These are phyloP conservation scores for Solanum phureja DNA, from an alignment of 257 asterid species.

Conservation along the genomic window DNA sequence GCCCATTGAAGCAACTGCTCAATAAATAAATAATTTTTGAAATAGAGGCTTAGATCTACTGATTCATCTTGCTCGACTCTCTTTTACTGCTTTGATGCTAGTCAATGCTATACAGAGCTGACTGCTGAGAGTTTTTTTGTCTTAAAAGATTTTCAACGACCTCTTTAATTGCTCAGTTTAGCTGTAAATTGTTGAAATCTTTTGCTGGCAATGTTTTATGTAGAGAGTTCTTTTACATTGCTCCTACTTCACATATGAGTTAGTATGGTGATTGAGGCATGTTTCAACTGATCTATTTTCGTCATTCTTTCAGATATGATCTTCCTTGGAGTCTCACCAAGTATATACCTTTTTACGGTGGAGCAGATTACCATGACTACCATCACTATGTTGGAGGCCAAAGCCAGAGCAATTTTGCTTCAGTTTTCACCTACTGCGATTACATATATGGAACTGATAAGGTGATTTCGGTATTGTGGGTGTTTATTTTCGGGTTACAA, in stretches of 20 bases:
- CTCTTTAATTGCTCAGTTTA: background rate
- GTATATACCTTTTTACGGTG: constrained; percentile 91
- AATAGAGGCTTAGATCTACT: background rate
- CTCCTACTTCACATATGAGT: background rate
- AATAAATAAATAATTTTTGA: background rate
- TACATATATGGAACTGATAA: constrained; percentile 95
- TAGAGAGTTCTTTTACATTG: background rate
- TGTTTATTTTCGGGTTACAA: background rate
- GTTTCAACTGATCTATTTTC: background rate
- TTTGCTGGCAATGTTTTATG: background rate
- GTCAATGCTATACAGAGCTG: background rate
- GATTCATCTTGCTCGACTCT: background rate
- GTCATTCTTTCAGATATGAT: constrained; percentile 50
- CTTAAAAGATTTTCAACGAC: background rate
- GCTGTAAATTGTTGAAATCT: background rate
- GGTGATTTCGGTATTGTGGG: constrained; percentile 25
- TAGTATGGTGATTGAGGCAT: background rate
- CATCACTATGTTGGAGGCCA: constrained; percentile 96
- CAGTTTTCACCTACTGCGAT: constrained; percentile 24
- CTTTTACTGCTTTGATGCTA: background rate
- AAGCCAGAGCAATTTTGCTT: constrained; percentile 97
- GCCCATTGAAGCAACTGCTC: background rate
- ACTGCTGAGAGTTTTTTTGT: background rate
- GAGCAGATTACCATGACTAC: constrained; percentile 95
- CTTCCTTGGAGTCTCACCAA: constrained; percentile 92